Percentiles rank a stretch among this genome's conserved stretches.
Evolutionary conservation across 768 basidiomycete genomes (phyloP).

Genomic region (Mycena belliarum): DNA sequence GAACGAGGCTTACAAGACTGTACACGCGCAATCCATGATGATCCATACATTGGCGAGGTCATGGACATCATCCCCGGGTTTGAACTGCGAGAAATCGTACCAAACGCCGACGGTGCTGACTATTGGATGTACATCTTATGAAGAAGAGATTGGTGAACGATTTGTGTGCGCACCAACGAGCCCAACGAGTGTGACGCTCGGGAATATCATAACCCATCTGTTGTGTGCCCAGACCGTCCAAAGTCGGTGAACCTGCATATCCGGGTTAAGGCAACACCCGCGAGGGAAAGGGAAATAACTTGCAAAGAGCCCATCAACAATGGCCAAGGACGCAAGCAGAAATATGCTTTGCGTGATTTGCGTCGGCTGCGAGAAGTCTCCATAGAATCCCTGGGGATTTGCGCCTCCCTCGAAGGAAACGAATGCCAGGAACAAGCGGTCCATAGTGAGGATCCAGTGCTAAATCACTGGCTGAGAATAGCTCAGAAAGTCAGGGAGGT

Average conservation of each 20-base stretch:
- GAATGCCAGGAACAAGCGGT: constrained; percentile 9
- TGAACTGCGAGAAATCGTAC: neutral
- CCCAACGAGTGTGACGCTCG: neutral
- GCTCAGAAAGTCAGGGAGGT: no score
- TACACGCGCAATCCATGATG: neutral
- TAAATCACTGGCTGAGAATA: neutral
- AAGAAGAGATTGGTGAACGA: no score
- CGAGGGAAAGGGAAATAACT: neutral
- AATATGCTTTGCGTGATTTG: constrained; percentile 1
- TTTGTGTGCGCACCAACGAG: neutral
- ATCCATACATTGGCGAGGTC: constrained; percentile 10
- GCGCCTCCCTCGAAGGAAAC: neutral
- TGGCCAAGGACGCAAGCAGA: neutral
- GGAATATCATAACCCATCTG: constrained; percentile 5
- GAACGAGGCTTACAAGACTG: neutral
- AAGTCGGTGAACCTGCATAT: constrained; percentile 2
- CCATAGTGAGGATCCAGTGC: constrained; percentile 6
- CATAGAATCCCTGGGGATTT: constrained; percentile 1
- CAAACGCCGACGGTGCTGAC: neutral
- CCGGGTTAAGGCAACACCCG: neutral
- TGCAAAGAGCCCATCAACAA: constrained; percentile 3
- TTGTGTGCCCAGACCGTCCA: constrained; percentile 7
- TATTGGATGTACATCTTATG: neutral
- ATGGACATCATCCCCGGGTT: neutral
- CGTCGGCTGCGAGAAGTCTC: constrained; percentile 1